Percentiles rank a stretch among this genome's conserved stretches.
Conservation (phyloP, 495 filamentous ascomycete species). For the Penicillium herquei region DNA sequence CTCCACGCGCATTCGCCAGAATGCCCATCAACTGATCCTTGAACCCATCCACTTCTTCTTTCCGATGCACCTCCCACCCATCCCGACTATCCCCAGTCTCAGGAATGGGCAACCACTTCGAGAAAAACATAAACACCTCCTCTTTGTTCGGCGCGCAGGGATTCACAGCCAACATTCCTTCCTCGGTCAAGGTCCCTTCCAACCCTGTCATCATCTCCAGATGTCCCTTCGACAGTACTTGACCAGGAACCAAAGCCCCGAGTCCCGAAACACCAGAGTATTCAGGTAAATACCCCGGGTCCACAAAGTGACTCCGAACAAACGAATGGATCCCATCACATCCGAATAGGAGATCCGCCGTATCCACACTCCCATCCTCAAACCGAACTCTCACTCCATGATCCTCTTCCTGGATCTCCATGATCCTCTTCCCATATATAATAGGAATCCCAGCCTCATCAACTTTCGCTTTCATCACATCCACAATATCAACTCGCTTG, state of each 20-base stretch:
- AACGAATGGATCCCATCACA: conserved; percentile 57
- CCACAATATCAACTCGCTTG: conserved; percentile 27
- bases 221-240: conserved; percentile 8
- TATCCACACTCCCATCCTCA: conserved; percentile 26
- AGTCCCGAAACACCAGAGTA: conserved; percentile 39
- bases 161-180: conserved; percentile 49
- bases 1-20: conserved; percentile 34
- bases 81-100: conserved; percentile 27
- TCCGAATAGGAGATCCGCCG: conserved; percentile 53
- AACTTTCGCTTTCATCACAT: conserved; percentile 24
- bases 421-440: conserved; percentile 20
- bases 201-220: conserved; percentile 23
- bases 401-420: conserved; percentile 12
- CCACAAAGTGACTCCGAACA: conserved; percentile 27
- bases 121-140: conserved; percentile 31
- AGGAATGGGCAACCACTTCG: conserved; percentile 24
- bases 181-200: conserved; percentile 42
- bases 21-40: conserved; percentile 24
- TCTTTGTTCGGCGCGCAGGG: conserved; percentile 27
- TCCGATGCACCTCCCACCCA: conserved; percentile 43
- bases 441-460: conserved; percentile 23
- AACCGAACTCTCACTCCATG: conserved; percentile 24
- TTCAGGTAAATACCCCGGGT: conserved; percentile 26
- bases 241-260: conserved; percentile 40
- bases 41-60: conserved; percentile 36